Evolutionary conservation across 768 basidiomycete genomes (phyloP).

Genomic region (Lactarius pseudohatsudake): DNA sequence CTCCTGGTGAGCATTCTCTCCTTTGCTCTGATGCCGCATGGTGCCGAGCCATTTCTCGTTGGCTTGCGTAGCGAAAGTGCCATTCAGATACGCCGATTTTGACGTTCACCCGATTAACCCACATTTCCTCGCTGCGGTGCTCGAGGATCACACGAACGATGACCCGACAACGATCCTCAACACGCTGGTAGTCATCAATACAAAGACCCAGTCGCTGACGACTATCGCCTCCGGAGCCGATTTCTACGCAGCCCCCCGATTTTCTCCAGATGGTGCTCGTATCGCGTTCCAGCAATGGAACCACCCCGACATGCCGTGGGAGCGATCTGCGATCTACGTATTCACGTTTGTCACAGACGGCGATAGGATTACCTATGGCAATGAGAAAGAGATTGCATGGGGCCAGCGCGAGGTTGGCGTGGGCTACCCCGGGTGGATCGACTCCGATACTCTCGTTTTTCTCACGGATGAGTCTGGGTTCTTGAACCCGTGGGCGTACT

Average conservation of each 20-base stretch:
- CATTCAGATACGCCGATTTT: constrained; percentile 64
- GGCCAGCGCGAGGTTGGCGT: constrained; percentile 15
- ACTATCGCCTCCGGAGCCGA: constrained; percentile 59
- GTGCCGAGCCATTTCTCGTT: background rate
- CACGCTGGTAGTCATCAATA: constrained; percentile 57
- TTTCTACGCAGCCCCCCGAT: constrained; percentile 64
- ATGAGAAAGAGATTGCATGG: constrained; percentile 13
- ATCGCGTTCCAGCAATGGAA: constrained; percentile 68
- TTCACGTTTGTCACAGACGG: constrained; percentile 44
- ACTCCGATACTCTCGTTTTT: constrained; percentile 12
- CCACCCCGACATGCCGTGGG: constrained; percentile 75
- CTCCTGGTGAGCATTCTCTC: constrained; percentile 49
- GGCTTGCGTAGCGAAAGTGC: constrained; percentile 37
- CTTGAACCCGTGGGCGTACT: constrained; percentile 17
- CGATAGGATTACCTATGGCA: constrained; percentile 17
- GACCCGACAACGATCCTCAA: constrained; percentile 54
- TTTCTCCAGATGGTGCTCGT: constrained; percentile 57
- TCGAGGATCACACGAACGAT: constrained; percentile 69
- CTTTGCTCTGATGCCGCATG: background rate
- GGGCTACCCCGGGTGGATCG: constrained; percentile 13
- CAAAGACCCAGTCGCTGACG: constrained; percentile 42
- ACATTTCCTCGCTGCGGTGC: constrained; percentile 56
- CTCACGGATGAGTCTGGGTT: constrained; percentile 18
- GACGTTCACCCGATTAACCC: constrained; percentile 52
- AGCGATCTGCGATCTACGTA: constrained; percentile 55